Percentiles rank a stretch among this genome's conserved stretches.
phyloP scores from a whole-genome alignment of 345 rosid genomes.

The Ailanthus altissimus region DNA sequence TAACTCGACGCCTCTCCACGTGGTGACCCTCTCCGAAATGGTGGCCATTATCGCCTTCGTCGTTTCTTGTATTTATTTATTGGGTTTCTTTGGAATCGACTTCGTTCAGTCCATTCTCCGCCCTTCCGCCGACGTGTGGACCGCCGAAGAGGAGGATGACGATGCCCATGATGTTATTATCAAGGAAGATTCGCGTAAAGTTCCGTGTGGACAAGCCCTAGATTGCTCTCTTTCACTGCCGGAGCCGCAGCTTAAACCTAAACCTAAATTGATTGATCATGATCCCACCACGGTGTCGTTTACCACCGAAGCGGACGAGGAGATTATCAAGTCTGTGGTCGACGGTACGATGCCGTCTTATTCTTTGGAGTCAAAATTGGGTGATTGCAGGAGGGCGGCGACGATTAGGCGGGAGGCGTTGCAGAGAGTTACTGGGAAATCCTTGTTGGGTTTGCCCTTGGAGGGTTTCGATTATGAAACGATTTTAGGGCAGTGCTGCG shows the following conservation, averaged over 20 bases:
- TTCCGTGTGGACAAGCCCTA: conserved; percentile 55
- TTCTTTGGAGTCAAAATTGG: conserved; percentile 61
- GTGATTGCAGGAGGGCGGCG: conserved; percentile 64
- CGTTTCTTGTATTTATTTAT: conserved; percentile 57
- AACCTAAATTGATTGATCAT: conserved; percentile 17
- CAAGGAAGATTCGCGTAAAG: conserved; percentile 37
- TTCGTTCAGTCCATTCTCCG: conserved; percentile 62
- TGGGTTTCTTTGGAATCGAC: conserved; percentile 70
- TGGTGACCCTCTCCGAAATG: conserved; percentile 55
- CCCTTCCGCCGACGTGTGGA: conserved; percentile 55
- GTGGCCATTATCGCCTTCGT: conserved; percentile 52
- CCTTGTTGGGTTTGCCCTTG: conserved; percentile 57
- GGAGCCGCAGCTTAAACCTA: not conserved
- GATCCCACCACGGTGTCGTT: conserved; percentile 8
- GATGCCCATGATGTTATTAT: conserved; percentile 29
- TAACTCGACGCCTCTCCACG: conserved; percentile 59
- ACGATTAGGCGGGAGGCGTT: conserved; percentile 59
- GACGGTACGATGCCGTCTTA: conserved; percentile 54
- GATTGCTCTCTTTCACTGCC: conserved; percentile 28
- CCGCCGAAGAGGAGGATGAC: conserved; percentile 44
- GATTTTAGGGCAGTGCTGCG: conserved; percentile 76
- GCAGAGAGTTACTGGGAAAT: conserved; percentile 55
- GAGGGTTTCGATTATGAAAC: conserved; percentile 68
- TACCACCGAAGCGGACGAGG: conserved; percentile 50
- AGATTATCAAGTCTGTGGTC: conserved; percentile 48